phyloP scores from a whole-genome alignment of 345 rosid species.

The Pistacia integerrima region DNA sequence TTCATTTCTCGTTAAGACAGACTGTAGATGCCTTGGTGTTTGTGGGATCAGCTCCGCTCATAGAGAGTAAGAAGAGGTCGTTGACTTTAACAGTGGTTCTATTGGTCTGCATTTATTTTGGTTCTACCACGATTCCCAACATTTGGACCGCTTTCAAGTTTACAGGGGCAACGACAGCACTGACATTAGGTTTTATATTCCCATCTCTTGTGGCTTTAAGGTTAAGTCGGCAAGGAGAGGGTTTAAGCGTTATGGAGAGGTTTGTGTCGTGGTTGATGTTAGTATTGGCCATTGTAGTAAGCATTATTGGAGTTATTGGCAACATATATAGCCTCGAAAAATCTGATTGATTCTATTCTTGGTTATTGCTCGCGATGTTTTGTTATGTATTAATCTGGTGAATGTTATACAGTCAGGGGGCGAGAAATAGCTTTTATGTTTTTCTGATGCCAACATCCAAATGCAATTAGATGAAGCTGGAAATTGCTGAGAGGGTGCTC shows the following conservation, averaged over 20 bases:
- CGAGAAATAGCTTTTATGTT: background rate
- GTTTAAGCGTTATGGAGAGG: slow-evolving; percentile 52
- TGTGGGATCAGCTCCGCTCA: slow-evolving; percentile 68
- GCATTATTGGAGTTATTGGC: slow-evolving; percentile 73
- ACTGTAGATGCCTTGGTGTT: slow-evolving; percentile 74
- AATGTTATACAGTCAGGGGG: background rate
- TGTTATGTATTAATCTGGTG: slow-evolving; percentile 1
- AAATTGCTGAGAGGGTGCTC: slow-evolving; percentile 4
- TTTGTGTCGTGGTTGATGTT: slow-evolving; percentile 73
- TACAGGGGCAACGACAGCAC: slow-evolving; percentile 98
- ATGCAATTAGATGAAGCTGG: slow-evolving; percentile 1
- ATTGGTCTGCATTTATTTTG: slow-evolving; percentile 62
- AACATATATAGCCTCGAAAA: slow-evolving; percentile 65
- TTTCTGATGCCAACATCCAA: background rate
- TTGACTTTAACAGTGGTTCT: slow-evolving; percentile 63
- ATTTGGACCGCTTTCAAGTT: slow-evolving; percentile 99
- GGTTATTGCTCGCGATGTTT: background rate
- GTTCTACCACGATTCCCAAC: slow-evolving; percentile 89
- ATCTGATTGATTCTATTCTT: slow-evolving; percentile 32
- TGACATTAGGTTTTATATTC: slow-evolving; percentile 88
- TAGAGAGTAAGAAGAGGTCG: slow-evolving; percentile 80
- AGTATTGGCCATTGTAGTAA: slow-evolving; percentile 63
- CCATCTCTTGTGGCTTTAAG: slow-evolving; percentile 81
- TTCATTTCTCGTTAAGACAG: slow-evolving; percentile 92
- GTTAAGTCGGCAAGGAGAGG: slow-evolving; percentile 50